These are phyloP conservation scores for Harrya chromipes DNA, from an alignment of 768 basidiomycete species.

Conservation along the genomic window DNA sequence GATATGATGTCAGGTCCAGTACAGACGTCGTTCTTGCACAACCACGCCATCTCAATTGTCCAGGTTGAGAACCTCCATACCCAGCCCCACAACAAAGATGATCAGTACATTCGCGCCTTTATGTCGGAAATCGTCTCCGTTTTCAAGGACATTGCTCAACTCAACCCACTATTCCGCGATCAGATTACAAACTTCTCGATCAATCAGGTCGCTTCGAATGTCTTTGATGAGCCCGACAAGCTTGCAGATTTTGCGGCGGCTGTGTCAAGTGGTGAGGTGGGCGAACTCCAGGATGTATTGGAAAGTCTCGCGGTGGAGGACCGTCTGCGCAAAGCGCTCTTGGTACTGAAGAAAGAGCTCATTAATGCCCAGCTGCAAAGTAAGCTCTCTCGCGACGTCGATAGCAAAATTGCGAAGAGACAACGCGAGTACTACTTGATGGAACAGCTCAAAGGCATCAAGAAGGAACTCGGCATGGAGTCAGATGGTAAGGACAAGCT, in stretches of 20 bases:
- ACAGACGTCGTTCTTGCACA: constrained; percentile 83
- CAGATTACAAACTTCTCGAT: constrained; percentile 97
- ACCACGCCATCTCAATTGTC: constrained; percentile 82
- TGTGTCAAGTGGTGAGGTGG: constrained; percentile 88
- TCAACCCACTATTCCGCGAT: constrained; percentile 97
- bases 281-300: constrained; percentile 90
- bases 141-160: constrained; percentile 97
- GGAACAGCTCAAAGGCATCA: constrained; percentile 96
- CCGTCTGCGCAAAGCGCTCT: constrained; percentile 81
- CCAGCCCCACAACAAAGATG: constrained; percentile 84
- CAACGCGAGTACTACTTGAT: constrained; percentile 95
- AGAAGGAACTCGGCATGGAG: constrained; percentile 95
- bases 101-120: constrained; percentile 93
- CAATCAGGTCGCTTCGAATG: constrained; percentile 86
- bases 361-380: constrained; percentile 95
- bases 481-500: constrained; percentile 93
- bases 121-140: constrained; percentile 96
- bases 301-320: constrained; percentile 86
- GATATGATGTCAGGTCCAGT: constrained; percentile 45
- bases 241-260: constrained; percentile 97
- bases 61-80: constrained; percentile 81
- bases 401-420: constrained; percentile 90
- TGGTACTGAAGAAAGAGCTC: constrained; percentile 96
- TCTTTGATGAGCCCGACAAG: constrained; percentile 97
- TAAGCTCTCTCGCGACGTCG: constrained; percentile 90